Conservation (phyloP, 2,329 filamentous ascomycete genomes). For the Monosporascus sp. region DNA sequence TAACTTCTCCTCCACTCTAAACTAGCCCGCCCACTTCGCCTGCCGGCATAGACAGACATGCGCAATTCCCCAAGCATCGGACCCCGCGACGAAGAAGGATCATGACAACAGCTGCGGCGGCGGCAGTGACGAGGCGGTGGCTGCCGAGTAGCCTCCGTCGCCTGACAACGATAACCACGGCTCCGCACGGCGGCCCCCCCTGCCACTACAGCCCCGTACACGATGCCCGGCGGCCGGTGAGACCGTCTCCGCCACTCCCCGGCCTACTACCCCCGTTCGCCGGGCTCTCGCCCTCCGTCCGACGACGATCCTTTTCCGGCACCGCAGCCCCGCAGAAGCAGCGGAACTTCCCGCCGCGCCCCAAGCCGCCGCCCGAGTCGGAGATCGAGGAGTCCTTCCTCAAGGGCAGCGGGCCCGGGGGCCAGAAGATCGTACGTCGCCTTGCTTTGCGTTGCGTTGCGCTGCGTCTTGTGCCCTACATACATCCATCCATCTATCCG, state of each 20-base stretch:
- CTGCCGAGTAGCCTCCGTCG: too few relatives aligned
- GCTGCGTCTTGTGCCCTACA: neutral
- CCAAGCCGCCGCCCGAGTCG: constrained; percentile 63
- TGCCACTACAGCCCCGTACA: too few relatives aligned
- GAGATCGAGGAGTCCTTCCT: constrained; percentile 83
- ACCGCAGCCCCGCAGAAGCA: constrained; percentile 35
- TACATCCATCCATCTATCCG: neutral
- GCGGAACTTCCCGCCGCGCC: constrained; percentile 64
- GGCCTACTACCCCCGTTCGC: neutral
- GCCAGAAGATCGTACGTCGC: constrained; percentile 77
- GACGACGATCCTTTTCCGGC: constrained; percentile 24
- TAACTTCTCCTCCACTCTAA: too few relatives aligned
- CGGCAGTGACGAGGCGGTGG: too few relatives aligned
- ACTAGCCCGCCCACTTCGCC: too few relatives aligned
- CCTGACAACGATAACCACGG: too few relatives aligned
- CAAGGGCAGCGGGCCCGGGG: constrained; percentile 86
- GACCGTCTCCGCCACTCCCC: neutral
- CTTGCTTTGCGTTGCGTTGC: too few relatives aligned
- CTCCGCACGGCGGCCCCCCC: too few relatives aligned
- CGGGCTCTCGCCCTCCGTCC: neutral
- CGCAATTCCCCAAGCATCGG: too few relatives aligned
- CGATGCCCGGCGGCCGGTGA: neutral
- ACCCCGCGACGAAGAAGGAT: too few relatives aligned
- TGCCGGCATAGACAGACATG: too few relatives aligned
- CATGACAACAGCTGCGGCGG: too few relatives aligned